phyloP scores from a whole-genome alignment of 352 stramenopile genomes.

The Phytophthora fragariae region DNA sequence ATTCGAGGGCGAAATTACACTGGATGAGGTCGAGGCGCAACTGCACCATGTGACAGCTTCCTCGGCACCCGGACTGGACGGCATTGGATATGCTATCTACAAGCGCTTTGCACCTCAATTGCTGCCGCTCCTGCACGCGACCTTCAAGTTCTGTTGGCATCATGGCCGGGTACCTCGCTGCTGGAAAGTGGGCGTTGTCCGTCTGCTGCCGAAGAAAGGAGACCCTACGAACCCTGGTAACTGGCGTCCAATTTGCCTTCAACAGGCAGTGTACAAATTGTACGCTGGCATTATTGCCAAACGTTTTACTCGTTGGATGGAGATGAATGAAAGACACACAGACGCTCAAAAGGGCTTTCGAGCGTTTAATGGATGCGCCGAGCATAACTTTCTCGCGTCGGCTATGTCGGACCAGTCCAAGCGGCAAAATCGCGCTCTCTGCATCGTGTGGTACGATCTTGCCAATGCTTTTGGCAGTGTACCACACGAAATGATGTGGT shows the following conservation, averaged over 20 bases:
- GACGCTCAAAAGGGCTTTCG: not conserved
- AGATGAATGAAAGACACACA: not conserved
- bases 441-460: not conserved
- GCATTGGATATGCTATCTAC: no score
- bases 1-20: no score
- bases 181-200: no score
- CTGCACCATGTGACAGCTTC: no score
- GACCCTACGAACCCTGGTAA: not conserved
- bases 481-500: not conserved
- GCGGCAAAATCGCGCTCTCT: not conserved
- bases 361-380: not conserved
- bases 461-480: not conserved
- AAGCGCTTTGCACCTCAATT: no score
- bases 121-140: no score
- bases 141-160: no score
- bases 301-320: not conserved
- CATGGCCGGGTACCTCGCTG: no score
- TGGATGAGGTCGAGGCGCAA: no score
- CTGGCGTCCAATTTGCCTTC: not conserved
- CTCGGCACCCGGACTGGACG: no score
- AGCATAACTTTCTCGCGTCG: not conserved
- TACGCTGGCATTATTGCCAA: not conserved
- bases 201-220: no score
- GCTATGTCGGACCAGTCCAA: not conserved
- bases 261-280: not conserved